These are phyloP conservation scores for Aphanomyces cochlioides DNA, from an alignment of 352 stramenopile species.

Conservation along the genomic window DNA sequence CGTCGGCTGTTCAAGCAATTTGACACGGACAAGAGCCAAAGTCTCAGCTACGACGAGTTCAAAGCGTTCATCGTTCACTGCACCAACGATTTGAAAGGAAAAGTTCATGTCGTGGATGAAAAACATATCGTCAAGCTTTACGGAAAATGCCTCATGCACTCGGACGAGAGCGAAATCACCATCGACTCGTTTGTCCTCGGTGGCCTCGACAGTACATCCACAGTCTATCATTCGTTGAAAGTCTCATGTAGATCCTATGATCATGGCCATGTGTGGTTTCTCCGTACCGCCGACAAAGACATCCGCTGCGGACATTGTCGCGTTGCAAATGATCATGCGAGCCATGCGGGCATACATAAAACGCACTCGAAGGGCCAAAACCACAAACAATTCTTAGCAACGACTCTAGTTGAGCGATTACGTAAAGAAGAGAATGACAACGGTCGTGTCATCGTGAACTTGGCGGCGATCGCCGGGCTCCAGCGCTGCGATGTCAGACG, in stretches of 20 bases:
- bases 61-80: slow-evolving; percentile 26
- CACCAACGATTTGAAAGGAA: background rate
- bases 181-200: slow-evolving; percentile 30
- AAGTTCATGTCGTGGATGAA: slow-evolving; percentile 14
- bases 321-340: slow-evolving; percentile 26
- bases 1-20: slow-evolving; percentile 23
- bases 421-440: slow-evolving; percentile 83
- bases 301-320: slow-evolving; percentile 9
- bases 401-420: background rate
- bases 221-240: background rate
- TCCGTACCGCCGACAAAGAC: slow-evolving; percentile 25
- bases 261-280: slow-evolving; percentile 23
- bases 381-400: background rate
- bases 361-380: background rate
- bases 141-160: slow-evolving; percentile 31
- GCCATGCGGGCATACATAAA: slow-evolving; percentile 20
- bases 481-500: slow-evolving; percentile 74
- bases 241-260: slow-evolving; percentile 24
- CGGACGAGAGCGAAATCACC: slow-evolving; percentile 26
- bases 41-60: slow-evolving; percentile 29
- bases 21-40: slow-evolving; percentile 28
- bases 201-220: slow-evolving; percentile 24
- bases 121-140: slow-evolving; percentile 29
- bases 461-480: slow-evolving; percentile 76
- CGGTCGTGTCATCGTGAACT: slow-evolving; percentile 91